Evolutionary conservation across 2,329 filamentous ascomycete genomes (phyloP).

Genomic region (Colletotrichum sp.): DNA sequence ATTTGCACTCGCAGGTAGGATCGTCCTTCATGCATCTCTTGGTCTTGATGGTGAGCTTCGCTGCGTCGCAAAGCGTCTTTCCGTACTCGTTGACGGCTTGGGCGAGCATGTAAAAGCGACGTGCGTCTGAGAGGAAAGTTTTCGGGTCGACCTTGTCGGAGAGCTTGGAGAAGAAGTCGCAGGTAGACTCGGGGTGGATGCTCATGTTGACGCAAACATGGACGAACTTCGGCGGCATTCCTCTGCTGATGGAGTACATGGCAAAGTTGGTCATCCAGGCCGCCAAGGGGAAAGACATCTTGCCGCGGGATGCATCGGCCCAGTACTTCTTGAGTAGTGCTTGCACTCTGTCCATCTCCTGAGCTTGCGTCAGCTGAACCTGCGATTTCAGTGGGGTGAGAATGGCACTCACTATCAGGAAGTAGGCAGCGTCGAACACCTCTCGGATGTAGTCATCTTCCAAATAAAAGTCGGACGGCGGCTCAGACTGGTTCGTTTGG

Average conservation of each 20-base stretch:
- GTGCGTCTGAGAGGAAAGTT: neutral
- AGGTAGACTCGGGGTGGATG: neutral
- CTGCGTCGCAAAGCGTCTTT: neutral
- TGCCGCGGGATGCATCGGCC: neutral
- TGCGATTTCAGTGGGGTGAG: neutral
- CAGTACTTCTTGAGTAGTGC: neutral
- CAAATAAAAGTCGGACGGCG: neutral
- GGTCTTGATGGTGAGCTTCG: neutral
- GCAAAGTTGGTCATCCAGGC: neutral
- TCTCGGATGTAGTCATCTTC: neutral
- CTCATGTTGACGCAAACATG: neutral
- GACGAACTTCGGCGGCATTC: neutral
- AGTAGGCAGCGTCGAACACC: neutral
- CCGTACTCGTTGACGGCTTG: neutral
- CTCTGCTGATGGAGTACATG: neutral
- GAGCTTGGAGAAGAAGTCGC: neutral
- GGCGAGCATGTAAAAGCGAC: neutral
- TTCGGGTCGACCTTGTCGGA: neutral
- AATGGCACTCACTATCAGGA: neutral
- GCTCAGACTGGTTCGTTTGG: accelerated
- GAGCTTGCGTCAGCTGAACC: neutral
- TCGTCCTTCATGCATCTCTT: too few relatives aligned
- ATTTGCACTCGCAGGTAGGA: too few relatives aligned
- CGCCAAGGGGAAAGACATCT: neutral
- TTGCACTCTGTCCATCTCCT: neutral